Conservation (phyloP, 2,329 filamentous ascomycete species). For the Apiospora pterosperma region DNA sequence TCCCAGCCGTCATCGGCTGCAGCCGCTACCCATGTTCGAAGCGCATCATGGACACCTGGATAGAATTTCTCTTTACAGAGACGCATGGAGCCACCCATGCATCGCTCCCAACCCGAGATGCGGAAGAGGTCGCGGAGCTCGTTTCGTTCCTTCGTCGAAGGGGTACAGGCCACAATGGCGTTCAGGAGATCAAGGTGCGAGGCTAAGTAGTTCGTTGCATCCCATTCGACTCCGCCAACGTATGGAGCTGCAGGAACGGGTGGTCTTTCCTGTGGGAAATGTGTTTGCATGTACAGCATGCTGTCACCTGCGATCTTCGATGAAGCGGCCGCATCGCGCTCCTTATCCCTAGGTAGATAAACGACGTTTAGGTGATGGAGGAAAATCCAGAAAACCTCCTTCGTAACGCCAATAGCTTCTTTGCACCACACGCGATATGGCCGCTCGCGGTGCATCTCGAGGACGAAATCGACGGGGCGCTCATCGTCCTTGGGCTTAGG, state of each 20-base stretch:
- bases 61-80: constrained; percentile 99
- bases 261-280: constrained; percentile 82
- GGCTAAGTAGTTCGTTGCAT: constrained; percentile 93
- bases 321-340: constrained; percentile 25
- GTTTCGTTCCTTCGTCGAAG: constrained; percentile 69
- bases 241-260: constrained; percentile 94
- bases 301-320: constrained; percentile 26
- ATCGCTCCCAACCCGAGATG: constrained; percentile 86
- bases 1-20: constrained; percentile 87
- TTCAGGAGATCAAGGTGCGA: constrained; percentile 92
- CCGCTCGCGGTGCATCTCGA: constrained; percentile 81
- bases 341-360: constrained; percentile 52
- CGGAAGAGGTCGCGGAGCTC: constrained; percentile 71
- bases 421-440: constrained; percentile 94
- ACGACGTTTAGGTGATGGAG: constrained; percentile 90
- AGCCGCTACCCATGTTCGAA: constrained; percentile 87
- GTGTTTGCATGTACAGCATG: constrained; percentile 61
- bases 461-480: constrained; percentile 78
- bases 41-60: constrained; percentile 80
- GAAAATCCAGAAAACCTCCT: constrained; percentile 99
- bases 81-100: constrained; percentile 78
- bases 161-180: constrained; percentile 79
- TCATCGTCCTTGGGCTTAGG: constrained; percentile 72
- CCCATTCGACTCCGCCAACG: constrained; percentile 97
- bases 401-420: constrained; percentile 87